Conservation (phyloP, 2,329 filamentous ascomycete species). For the Diplodia scrobiculata region DNA sequence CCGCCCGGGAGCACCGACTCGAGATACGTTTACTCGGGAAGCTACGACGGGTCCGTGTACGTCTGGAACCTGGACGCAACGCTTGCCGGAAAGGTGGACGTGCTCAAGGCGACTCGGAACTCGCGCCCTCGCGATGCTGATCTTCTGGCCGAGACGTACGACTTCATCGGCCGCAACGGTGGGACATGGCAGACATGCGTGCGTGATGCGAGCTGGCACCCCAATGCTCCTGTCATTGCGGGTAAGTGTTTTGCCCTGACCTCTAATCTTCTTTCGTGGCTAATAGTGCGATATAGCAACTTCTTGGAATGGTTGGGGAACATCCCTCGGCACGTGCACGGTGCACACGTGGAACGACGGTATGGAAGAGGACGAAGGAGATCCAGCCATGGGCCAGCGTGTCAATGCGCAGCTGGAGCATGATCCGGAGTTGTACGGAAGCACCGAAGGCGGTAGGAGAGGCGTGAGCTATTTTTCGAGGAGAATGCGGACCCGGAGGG, state of each 20-base stretch:
- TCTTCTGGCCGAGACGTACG: constrained; percentile 58
- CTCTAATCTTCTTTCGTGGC: neutral
- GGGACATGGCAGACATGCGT: constrained; percentile 74
- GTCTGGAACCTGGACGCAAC: constrained; percentile 95
- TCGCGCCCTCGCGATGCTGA: constrained; percentile 60
- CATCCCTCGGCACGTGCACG: constrained; percentile 72
- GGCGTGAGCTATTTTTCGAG: constrained; percentile 21
- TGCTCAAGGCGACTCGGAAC: constrained; percentile 67
- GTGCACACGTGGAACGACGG: constrained; percentile 77
- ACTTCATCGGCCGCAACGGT: constrained; percentile 58
- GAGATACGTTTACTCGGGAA: constrained; percentile 90
- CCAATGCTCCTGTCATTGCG: constrained; percentile 76
- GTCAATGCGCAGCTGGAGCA: constrained; percentile 44
- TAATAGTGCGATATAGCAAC: constrained; percentile 61
- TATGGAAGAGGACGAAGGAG: constrained; percentile 58
- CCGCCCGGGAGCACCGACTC: constrained; percentile 83
- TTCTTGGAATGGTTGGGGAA: constrained; percentile 76
- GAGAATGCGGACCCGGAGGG: constrained; percentile 4
- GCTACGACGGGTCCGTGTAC: constrained; percentile 84
- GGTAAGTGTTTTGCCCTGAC: constrained; percentile 47
- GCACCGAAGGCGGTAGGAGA: constrained; percentile 11
- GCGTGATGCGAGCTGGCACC: constrained; percentile 88
- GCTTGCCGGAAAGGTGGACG: constrained; percentile 74
- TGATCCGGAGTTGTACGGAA: constrained; percentile 42
- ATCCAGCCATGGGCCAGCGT: constrained; percentile 41